Percentiles rank a stretch among this genome's conserved stretches.
phyloP scores from a whole-genome alignment of 192 early-diverging fungal species.

The Gaertneriomyces sp. region DNA sequence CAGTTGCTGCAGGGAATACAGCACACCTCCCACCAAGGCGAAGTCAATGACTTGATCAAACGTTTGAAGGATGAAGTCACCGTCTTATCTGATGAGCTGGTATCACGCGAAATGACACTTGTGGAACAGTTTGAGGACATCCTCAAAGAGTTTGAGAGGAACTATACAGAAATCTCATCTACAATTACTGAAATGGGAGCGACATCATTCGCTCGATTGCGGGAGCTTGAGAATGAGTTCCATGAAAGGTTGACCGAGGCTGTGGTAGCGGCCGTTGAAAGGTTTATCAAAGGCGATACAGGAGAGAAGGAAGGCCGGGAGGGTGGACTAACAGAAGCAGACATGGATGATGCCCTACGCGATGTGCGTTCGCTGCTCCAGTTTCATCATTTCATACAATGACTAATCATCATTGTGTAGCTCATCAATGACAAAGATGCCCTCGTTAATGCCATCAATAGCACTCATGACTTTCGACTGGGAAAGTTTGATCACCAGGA shows the following conservation, averaged over 20 bases:
- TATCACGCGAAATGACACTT: conserved; percentile 54
- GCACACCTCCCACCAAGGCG: conserved; percentile 39
- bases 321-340: background rate
- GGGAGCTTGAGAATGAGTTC: conserved; percentile 59
- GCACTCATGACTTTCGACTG: conserved; percentile 57
- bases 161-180: conserved; percentile 52
- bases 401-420: conserved; percentile 18
- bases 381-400: background rate
- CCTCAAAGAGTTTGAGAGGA: conserved; percentile 59
- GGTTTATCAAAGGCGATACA: conserved; percentile 57
- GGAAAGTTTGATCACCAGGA: conserved; percentile 59
- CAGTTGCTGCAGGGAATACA: conserved; percentile 47
- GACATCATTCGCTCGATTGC: conserved; percentile 46
- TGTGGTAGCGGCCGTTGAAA: conserved; percentile 46
- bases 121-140: conserved; percentile 67
- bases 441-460: conserved; percentile 55
- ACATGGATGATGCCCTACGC: conserved; percentile 29
- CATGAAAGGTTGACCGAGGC: conserved; percentile 56
- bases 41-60: conserved; percentile 49
- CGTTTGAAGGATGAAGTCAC: conserved; percentile 35
- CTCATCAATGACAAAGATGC: conserved; percentile 59
- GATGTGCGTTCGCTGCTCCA: conserved; percentile 21
- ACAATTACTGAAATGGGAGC: conserved; percentile 50
- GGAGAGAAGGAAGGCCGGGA: conserved; percentile 15
- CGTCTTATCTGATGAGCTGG: conserved; percentile 45